Evolutionary conservation across 306 rosid species (phyloP), one percentile per base, ranked within the genome.

Genomic region (Mimosa bimucronata): DNA sequence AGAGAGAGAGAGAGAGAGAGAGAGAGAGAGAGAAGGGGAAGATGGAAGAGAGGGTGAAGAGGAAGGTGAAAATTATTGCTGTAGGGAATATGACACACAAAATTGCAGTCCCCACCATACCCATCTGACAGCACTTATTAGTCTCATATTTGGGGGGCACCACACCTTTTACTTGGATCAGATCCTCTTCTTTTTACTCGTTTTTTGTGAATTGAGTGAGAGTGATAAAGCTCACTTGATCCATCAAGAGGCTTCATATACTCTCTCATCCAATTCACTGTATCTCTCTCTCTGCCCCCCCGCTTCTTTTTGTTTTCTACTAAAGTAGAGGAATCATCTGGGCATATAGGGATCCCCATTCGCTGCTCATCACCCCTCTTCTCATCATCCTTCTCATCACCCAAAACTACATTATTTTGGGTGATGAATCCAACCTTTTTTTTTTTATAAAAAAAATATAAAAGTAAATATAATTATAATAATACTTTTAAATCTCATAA

Each of bases 11-110:
- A 30, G 62, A 38, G 45, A 64, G 58, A 37, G 40, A 41, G 69
- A 38, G 5, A 13, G 78, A 34, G 55, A 77, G 46, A 71, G 61
- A 48, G n/a, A 48, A 21, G n/a, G 72, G 28, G 31, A 31, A 53
- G 34, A 52, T 8, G 9, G 44, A 61, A 46, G 77, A 42, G 79
- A 23, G 40, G 81, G 52, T 30, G 76, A 67, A 57, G 34, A 13
- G 11, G 69, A 9, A 21, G 71, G 77, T 72, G 74, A 71, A 68
- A 73, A 9, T 61, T 66, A 23, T 44, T 74, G 44, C 62, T 77
- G 78, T 79, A 83, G 84, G 75, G 85, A 89, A 85, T 88, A 69
- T 80, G 90, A 82, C 85, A 77, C 84, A 53, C 86, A 76, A 82
- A 83, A 68, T 80, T 78, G 83, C 45, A 82, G 81, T 53, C 77